phyloP scores from a whole-genome alignment of 78 protist species.

The Dictyostelium intermedium region DNA sequence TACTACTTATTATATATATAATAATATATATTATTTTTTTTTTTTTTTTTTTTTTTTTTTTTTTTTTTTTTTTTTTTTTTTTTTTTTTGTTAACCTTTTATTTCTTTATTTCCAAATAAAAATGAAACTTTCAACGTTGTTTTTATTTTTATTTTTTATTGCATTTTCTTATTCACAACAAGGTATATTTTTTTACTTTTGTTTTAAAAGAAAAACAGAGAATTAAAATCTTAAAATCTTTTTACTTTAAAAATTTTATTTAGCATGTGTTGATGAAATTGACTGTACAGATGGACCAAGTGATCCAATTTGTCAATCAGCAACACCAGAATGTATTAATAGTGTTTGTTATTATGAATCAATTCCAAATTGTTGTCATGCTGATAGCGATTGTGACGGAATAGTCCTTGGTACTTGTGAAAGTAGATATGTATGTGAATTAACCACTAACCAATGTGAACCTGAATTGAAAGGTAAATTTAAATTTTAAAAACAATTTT shows the following conservation, averaged over 20 bases:
- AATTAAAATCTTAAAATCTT: too few relatives aligned
- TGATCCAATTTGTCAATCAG: background rate
- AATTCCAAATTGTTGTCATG: background rate
- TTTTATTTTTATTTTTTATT: too few relatives aligned
- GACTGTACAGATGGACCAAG: background rate
- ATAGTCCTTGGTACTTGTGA: background rate
- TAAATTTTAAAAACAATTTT: too few relatives aligned
- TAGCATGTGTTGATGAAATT: background rate
- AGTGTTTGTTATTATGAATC: background rate
- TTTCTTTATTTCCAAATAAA: too few relatives aligned
- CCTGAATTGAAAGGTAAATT: background rate
- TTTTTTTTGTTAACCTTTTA: background rate
- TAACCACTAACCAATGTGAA: background rate
- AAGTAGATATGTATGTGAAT: background rate
- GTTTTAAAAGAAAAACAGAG: too few relatives aligned
- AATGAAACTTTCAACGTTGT: background rate
- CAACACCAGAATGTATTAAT: background rate
- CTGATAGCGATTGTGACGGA: background rate
- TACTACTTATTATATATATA: too few relatives aligned
- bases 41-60: background rate
- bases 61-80: too few relatives aligned
- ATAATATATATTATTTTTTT: background rate
- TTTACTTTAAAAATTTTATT: background rate
- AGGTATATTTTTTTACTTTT: background rate
- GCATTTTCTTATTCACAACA: background rate